Conservation (phyloP, 108 stramenopile genomes). For the Parietichytrium sp. region DNA sequence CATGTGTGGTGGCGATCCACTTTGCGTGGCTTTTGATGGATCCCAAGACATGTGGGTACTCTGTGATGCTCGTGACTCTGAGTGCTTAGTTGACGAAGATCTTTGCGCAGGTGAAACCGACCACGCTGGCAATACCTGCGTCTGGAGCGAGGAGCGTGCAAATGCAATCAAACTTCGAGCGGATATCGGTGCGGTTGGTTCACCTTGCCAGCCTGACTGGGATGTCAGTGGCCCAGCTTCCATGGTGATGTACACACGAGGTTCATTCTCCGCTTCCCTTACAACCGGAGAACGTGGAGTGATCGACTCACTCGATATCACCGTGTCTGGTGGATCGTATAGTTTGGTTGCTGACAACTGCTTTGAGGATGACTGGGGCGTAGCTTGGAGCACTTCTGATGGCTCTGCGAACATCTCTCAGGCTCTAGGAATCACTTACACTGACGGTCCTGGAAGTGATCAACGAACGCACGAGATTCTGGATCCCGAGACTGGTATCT, state of each 20-base stretch:
- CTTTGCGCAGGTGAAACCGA: neutral
- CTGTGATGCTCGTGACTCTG: conserved; percentile 6
- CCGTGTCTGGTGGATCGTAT: neutral
- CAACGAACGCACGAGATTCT: neutral
- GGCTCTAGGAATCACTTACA: neutral
- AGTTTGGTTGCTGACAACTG: neutral
- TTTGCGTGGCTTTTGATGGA: neutral
- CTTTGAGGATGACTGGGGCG: neutral
- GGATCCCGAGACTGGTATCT: neutral
- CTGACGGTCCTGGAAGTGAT: neutral
- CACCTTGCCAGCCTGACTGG: neutral
- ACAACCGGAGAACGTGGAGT: conserved; percentile 27
- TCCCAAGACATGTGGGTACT: neutral
- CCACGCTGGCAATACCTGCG: conserved; percentile 33
- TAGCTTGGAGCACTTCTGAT: neutral
- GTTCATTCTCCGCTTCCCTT: neutral
- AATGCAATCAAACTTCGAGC: neutral
- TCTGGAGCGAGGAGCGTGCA: neutral
- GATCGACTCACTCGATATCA: neutral
- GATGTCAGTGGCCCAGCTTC: neutral
- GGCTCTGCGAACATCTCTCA: neutral
- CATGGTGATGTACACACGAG: neutral
- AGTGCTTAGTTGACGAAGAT: neutral
- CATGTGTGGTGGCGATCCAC: conserved; percentile 11
- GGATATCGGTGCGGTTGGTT: conserved; percentile 20